Conservation (phyloP, 2,329 filamentous ascomycete species). For the Seiridium cupressi region DNA sequence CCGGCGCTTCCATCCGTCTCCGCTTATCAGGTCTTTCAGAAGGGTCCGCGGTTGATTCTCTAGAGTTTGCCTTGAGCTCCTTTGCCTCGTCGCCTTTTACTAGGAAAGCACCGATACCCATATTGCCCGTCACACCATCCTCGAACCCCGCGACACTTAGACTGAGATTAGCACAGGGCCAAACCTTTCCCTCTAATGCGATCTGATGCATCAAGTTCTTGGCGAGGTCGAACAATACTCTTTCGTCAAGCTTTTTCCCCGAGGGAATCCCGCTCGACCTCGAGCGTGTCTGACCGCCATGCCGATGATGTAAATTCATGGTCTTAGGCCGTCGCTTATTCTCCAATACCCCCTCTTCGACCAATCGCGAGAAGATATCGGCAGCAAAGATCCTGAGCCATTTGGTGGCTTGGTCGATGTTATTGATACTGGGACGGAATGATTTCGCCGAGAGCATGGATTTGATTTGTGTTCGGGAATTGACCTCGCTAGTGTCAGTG, state of each 20-base stretch:
- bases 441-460: conserved; percentile 97
- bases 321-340: conserved; percentile 83
- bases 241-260: conserved; percentile 71
- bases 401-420: conserved; percentile 70
- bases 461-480: conserved; percentile 88
- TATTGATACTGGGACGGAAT: conserved; percentile 81
- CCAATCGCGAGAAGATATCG: conserved; percentile 84
- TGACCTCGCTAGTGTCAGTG: conserved; percentile 84
- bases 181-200: conserved; percentile 72
- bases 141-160: conserved; percentile 91
- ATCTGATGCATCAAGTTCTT: conserved; percentile 77
- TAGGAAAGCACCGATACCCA: conserved; percentile 84
- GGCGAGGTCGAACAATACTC: conserved; percentile 70
- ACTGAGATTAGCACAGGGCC: conserved; percentile 90
- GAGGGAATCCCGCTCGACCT: conserved; percentile 74
- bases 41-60: conserved; percentile 22
- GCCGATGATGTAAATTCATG: conserved; percentile 80
- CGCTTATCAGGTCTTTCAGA: conserved; percentile 38
- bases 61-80: conserved; percentile 39
- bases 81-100: conserved; percentile 69
- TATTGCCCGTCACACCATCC: conserved; percentile 79
- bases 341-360: conserved; percentile 87
- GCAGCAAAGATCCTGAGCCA: conserved; percentile 92
- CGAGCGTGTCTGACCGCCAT: conserved; percentile 71
- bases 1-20: conserved; percentile 43